These are phyloP conservation scores for Guyanaporus albipodus DNA, from an alignment of 768 basidiomycete species.

Conservation along the genomic window DNA sequence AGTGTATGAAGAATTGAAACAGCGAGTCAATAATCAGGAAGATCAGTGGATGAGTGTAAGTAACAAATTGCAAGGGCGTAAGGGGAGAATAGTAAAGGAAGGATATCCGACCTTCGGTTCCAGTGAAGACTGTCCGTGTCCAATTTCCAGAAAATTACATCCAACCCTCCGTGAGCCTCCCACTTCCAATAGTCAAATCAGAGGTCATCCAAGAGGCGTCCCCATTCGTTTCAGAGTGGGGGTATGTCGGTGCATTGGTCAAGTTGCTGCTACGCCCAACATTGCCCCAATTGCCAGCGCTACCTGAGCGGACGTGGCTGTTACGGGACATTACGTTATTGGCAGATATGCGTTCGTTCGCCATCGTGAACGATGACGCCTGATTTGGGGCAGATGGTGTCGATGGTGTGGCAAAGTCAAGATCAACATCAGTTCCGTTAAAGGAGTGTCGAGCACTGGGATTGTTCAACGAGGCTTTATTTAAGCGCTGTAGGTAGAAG, in stretches of 20 bases:
- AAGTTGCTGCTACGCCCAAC: constrained; percentile 54
- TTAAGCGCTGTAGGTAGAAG: constrained; percentile 38
- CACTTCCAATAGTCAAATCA: constrained; percentile 46
- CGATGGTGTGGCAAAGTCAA: constrained; percentile 56
- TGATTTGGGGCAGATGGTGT: constrained; percentile 47
- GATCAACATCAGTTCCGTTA: constrained; percentile 63
- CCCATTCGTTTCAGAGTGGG: constrained; percentile 50
- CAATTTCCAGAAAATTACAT: constrained; percentile 22
- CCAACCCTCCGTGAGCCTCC: constrained; percentile 54
- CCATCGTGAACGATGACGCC: constrained; percentile 36
- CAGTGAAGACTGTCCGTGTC: constrained; percentile 3
- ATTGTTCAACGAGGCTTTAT: constrained; percentile 44
- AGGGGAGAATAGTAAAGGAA: constrained; percentile 17
- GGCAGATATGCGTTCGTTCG: constrained; percentile 36
- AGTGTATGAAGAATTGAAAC: constrained; percentile 23
- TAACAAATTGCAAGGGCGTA: constrained; percentile 6
- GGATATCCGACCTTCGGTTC: constrained; percentile 41
- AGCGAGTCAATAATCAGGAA: constrained; percentile 10
- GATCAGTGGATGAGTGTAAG: constrained; percentile 8
- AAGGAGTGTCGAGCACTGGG: constrained; percentile 69
- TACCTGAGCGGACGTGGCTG: constrained; percentile 73
- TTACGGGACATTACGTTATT: constrained; percentile 40
- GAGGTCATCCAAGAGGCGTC: constrained; percentile 59
- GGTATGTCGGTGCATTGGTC: constrained; percentile 45
- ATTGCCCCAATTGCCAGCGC: constrained; percentile 76